These are phyloP conservation scores for Metschnikowia proteae DNA, from an alignment of 805 yeast genomes.

Conservation along the genomic window DNA sequence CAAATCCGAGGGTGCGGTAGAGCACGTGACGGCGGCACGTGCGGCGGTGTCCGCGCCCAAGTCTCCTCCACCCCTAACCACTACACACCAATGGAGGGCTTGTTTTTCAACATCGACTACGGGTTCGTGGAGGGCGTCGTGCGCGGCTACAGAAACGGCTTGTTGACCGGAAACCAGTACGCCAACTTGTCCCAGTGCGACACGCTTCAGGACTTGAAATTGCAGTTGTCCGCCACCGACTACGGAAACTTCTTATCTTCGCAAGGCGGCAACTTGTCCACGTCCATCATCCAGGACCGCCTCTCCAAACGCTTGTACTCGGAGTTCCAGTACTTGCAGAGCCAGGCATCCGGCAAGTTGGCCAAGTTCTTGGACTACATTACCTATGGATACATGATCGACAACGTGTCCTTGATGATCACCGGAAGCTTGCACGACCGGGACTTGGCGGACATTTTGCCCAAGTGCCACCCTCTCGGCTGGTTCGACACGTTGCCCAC, in stretches of 20 bases:
- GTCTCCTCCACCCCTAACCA: not conserved
- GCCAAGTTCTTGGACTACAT: conserved; percentile 86
- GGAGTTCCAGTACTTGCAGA: conserved; percentile 80
- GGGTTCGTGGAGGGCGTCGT: conserved; percentile 95
- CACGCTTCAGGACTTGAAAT: conserved; percentile 84
- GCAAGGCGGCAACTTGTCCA: conserved; percentile 77
- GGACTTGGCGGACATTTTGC: conserved; percentile 81
- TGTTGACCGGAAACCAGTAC: conserved; percentile 75
- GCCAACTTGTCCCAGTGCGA: conserved; percentile 95
- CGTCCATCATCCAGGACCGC: conserved; percentile 79
- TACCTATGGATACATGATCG: conserved; percentile 97
- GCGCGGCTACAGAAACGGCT: conserved; percentile 87
- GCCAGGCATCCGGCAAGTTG: conserved; percentile 78
- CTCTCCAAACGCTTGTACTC: conserved; percentile 70
- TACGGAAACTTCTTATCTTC: conserved; percentile 88
- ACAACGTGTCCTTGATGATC: conserved; percentile 91
- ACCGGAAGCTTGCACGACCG: conserved; percentile 96
- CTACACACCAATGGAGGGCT: conserved; percentile 70
- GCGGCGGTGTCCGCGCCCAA: not conserved
- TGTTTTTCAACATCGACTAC: conserved; percentile 81
- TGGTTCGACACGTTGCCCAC: conserved; percentile 99
- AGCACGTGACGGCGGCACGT: not conserved
- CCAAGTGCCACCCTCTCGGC: conserved; percentile 94
- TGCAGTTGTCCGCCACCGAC: conserved; percentile 93
- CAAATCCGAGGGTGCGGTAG: not conserved